Conservation (phyloP, 768 basidiomycete species). For the Xanthoconium stramineum region DNA sequence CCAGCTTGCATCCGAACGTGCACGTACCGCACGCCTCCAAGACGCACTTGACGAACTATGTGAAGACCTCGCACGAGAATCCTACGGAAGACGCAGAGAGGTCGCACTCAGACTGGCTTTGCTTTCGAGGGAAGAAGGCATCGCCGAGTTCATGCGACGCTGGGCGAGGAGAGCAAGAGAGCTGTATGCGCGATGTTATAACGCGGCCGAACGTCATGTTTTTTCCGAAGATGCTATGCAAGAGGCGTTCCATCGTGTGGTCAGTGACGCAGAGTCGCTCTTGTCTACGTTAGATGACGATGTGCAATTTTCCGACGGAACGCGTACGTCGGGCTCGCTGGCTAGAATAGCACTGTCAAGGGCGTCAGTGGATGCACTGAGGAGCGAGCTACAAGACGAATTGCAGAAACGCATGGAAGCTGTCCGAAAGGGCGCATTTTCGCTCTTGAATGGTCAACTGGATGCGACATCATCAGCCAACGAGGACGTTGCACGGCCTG, state of each 20-base stretch:
- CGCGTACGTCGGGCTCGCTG: conserved; percentile 40
- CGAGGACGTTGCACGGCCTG: not conserved
- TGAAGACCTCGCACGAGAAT: conserved; percentile 66
- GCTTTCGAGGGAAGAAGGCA: conserved; percentile 60
- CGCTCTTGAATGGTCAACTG: not conserved
- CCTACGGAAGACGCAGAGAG: conserved; percentile 70
- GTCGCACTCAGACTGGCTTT: conserved; percentile 61
- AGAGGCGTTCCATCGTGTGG: conserved; percentile 30
- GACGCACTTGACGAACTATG: conserved; percentile 65
- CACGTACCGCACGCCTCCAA: conserved; percentile 49
- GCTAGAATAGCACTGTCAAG: conserved; percentile 52
- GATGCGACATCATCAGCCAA: not conserved
- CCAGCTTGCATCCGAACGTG: conserved; percentile 42
- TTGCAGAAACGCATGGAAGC: conserved; percentile 44
- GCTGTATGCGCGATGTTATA: conserved; percentile 28
- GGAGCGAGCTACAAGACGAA: conserved; percentile 57
- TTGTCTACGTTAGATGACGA: conserved; percentile 35
- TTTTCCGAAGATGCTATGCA: conserved; percentile 18
- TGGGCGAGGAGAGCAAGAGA: conserved; percentile 57
- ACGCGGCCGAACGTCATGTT: not conserved
- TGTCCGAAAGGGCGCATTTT: conserved; percentile 5
- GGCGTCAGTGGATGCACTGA: conserved; percentile 48
- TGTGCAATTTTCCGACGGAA: conserved; percentile 18
- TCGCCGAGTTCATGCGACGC: conserved; percentile 51
- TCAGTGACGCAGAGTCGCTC: conserved; percentile 36